Conservation (phyloP, 2,329 filamentous ascomycete species). For the Fusarium kyushuense region DNA sequence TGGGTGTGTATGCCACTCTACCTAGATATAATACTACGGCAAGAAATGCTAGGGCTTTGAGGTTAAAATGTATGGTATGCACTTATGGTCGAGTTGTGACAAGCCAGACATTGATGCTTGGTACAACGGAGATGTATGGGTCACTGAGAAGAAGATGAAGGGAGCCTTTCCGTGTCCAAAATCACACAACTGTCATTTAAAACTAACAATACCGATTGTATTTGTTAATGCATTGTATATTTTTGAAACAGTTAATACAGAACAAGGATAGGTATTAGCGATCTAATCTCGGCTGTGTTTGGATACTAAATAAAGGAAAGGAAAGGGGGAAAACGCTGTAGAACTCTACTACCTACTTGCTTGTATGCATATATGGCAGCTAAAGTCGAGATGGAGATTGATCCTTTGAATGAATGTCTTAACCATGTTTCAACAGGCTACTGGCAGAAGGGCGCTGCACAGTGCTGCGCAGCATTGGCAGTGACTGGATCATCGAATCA, state of each 20-base stretch:
- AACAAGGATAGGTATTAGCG: neutral
- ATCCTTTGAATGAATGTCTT: neutral
- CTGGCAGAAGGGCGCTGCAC: neutral
- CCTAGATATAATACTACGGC: neutral
- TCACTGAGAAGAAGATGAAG: neutral
- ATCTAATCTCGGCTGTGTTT: constrained; percentile 10
- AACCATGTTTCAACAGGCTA: neutral
- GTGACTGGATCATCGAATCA: neutral
- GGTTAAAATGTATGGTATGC: neutral
- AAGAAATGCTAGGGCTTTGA: neutral
- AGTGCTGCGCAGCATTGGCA: neutral
- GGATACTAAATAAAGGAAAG: neutral
- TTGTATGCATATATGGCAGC: neutral
- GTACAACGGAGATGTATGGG: too few species aligned
- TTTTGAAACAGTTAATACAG: neutral
- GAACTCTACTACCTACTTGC: neutral
- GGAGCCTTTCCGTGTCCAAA: neutral
- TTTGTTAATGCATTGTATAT: neutral
- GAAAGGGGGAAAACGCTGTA: neutral
- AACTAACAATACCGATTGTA: neutral
- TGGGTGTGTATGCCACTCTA: neutral
- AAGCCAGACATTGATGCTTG: neutral
- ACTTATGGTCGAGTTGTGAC: neutral
- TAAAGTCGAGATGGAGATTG: constrained; percentile 6
- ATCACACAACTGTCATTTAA: neutral